These are phyloP conservation scores for Pseudonitzschia pungens DNA, from an alignment of 108 stramenopile genomes.

Conservation along the genomic window DNA sequence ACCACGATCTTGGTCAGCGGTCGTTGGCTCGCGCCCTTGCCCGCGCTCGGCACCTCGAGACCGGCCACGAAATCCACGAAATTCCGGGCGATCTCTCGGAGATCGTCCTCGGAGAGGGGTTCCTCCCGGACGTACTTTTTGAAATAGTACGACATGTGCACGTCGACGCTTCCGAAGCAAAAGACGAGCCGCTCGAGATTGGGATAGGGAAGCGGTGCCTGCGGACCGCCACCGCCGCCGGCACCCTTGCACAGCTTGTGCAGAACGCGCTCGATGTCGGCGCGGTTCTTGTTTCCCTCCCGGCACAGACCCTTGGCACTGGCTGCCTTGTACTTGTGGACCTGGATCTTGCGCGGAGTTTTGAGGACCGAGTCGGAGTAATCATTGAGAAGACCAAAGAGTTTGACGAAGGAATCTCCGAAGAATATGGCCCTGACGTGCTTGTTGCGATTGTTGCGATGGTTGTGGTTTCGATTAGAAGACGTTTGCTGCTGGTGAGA, in stretches of 20 bases:
- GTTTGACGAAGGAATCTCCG: slow-evolving; percentile 27
- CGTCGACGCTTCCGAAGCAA: slow-evolving; percentile 27
- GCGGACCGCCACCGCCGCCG: not conserved
- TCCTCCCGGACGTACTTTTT: slow-evolving; percentile 14
- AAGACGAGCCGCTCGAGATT: slow-evolving; percentile 21
- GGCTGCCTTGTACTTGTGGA: slow-evolving; percentile 19
- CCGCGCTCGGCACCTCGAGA: not conserved
- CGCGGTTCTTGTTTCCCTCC: not conserved
- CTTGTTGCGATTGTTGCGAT: not conserved
- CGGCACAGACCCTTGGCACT: slow-evolving; percentile 20
- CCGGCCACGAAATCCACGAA: slow-evolving; percentile 16
- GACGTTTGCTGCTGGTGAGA: too few relatives aligned
- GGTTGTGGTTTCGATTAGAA: too few relatives aligned
- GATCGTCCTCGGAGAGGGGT: not conserved
- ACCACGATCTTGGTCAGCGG: not conserved
- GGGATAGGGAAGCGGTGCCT: too few relatives aligned
- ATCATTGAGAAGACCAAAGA: slow-evolving; percentile 15
- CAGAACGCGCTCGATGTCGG: not conserved
- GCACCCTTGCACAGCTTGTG: not conserved
- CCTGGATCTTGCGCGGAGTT: not conserved
- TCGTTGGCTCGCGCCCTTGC: too few relatives aligned
- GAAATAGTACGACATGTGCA: slow-evolving; percentile 24
- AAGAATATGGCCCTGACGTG: slow-evolving; percentile 16
- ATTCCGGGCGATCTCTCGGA: not conserved
- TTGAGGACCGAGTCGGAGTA: not conserved